Percentiles rank a stretch among this genome's conserved stretches.
phyloP scores from a whole-genome alignment of 129 eudicot species.

The Smallanthus sonchifolius region DNA sequence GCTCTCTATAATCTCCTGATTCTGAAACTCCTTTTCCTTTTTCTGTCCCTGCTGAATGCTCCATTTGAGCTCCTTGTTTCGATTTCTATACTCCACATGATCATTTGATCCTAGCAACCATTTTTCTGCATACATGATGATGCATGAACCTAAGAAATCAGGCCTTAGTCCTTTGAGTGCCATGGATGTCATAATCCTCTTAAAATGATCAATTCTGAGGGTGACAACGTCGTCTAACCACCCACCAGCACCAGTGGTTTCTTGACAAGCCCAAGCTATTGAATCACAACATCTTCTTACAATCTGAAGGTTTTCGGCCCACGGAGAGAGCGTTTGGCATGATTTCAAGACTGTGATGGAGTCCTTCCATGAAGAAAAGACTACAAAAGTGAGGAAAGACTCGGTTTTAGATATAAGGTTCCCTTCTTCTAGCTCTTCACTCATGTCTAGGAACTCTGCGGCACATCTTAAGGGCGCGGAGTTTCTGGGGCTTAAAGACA shows the following conservation, averaged over 20 bases:
- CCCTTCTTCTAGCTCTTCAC: slow-evolving; percentile 76
- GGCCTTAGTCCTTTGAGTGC: slow-evolving; percentile 46
- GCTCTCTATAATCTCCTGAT: slow-evolving; percentile 55
- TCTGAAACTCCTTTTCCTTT: slow-evolving; percentile 20
- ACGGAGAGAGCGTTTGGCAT: slow-evolving; percentile 70
- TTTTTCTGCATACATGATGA: slow-evolving; percentile 58
- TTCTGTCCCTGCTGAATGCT: slow-evolving; percentile 39
- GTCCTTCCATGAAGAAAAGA: slow-evolving; percentile 80
- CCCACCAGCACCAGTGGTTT: slow-evolving; percentile 24
- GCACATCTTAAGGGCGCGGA: slow-evolving; percentile 72
- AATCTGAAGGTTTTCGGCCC: slow-evolving; percentile 88
- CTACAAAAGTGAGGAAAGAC: slow-evolving; percentile 73
- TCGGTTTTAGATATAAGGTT: slow-evolving; percentile 72
- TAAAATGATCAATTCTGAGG: slow-evolving; percentile 62
- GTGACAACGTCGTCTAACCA: slow-evolving; percentile 55
- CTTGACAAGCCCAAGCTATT: slow-evolving; percentile 41
- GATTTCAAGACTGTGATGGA: slow-evolving; percentile 58
- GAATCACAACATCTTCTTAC: slow-evolving; percentile 78
- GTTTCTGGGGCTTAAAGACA: slow-evolving; percentile 47
- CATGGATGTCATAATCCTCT: slow-evolving; percentile 49
- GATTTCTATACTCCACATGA: slow-evolving; percentile 23
- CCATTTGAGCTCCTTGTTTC: slow-evolving; percentile 48
- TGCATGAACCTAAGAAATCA: slow-evolving; percentile 58
- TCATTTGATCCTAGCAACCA: slow-evolving; percentile 52
- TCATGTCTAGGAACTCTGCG: slow-evolving; percentile 80